Evolutionary conservation across 75 land plant genomes (phyloP).

Genomic region (Sequoiadendron giganteum): DNA sequence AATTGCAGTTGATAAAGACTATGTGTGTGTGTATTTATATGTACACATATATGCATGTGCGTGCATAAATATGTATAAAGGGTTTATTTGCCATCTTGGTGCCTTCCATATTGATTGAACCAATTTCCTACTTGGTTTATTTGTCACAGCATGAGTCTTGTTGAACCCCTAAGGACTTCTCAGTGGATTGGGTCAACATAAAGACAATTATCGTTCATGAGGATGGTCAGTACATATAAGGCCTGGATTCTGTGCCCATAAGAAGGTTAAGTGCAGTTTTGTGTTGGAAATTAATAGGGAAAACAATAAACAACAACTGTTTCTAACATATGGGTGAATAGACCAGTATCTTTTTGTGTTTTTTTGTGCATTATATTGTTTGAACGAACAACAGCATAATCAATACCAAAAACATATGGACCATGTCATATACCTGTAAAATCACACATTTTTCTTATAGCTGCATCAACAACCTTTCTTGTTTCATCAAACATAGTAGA

Average conservation of each 20-base stretch:
- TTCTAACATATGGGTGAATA: not conserved
- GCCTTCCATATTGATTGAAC: too few relatives aligned
- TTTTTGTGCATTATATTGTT: not conserved
- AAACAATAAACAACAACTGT: not conserved
- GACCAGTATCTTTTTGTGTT: not conserved
- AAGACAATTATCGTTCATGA: not conserved
- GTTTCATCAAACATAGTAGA: constrained; percentile 52
- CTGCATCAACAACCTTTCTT: constrained; percentile 25
- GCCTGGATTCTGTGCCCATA: not conserved
- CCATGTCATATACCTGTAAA: constrained; percentile 48
- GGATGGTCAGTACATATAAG: not conserved
- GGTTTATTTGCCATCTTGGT: too few relatives aligned
- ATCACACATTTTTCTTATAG: constrained; percentile 42
- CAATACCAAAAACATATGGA: not conserved
- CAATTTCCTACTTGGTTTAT: not conserved
- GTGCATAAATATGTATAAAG: too few relatives aligned
- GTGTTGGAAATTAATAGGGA: not conserved
- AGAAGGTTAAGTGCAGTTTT: not conserved
- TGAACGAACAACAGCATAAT: not conserved
- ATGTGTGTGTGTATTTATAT: too few relatives aligned
- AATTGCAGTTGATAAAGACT: too few relatives aligned
- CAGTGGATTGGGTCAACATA: not conserved
- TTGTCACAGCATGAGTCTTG: not conserved
- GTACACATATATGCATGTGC: too few relatives aligned
- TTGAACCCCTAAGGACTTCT: not conserved